These are phyloP conservation scores for Claviceps purpurea DNA, from an alignment of 2,329 filamentous ascomycete species.

Conservation along the genomic window DNA sequence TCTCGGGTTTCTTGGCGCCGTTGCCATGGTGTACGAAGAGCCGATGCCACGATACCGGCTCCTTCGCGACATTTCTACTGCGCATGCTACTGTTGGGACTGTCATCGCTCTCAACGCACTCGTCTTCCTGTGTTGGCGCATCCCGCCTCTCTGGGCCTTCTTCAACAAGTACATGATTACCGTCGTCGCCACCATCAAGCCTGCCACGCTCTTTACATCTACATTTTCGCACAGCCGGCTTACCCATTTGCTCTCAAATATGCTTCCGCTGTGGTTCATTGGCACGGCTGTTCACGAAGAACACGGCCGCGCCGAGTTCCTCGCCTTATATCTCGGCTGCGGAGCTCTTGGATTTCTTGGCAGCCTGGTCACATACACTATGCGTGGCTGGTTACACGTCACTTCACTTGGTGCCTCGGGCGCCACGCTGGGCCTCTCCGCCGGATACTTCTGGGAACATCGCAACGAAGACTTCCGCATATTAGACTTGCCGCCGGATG, in stretches of 20 bases:
- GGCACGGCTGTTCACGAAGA: constrained; percentile 57
- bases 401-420: constrained; percentile 56
- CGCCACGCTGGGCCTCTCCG: constrained; percentile 45
- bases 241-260: constrained; percentile 50
- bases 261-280: constrained; percentile 51
- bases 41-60: constrained; percentile 38
- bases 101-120: constrained; percentile 47
- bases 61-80: constrained; percentile 46
- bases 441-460: constrained; percentile 49
- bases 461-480: constrained; percentile 42
- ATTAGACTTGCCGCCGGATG: constrained; percentile 43
- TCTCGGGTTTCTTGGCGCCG: constrained; percentile 27
- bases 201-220: constrained; percentile 47
- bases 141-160: constrained; percentile 50
- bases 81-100: constrained; percentile 48
- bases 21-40: constrained; percentile 38
- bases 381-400: constrained; percentile 29
- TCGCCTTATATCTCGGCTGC: constrained; percentile 50
- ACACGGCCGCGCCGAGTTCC: constrained; percentile 53
- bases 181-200: constrained; percentile 49
- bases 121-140: constrained; percentile 45
- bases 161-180: constrained; percentile 58
- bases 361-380: constrained; percentile 38
- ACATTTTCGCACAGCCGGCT: constrained; percentile 56
- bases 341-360: constrained; percentile 45